These are phyloP conservation scores for Diaporthe sp. DNA, from an alignment of 2,329 filamentous ascomycete species.

Conservation along the genomic window DNA sequence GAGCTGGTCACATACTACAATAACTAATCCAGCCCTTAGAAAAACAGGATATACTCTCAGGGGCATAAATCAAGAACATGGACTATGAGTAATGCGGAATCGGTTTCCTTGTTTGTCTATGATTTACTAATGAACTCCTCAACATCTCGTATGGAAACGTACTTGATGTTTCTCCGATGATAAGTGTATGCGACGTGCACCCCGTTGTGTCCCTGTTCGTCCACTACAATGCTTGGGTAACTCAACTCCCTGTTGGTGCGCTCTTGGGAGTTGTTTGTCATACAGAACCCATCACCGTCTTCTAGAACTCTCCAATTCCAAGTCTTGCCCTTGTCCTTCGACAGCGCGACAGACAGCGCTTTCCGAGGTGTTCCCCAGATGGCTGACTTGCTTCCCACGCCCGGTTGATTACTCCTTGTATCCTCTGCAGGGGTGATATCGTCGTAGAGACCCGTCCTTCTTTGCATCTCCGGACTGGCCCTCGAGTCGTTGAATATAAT, in stretches of 20 bases:
- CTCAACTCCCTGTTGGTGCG: constrained; percentile 59
- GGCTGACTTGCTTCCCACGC: constrained; percentile 52
- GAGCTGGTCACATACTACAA: no score
- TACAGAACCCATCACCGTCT: constrained; percentile 60
- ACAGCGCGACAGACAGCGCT: constrained; percentile 52
- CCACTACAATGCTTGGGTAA: constrained; percentile 58
- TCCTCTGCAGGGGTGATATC: constrained; percentile 59
- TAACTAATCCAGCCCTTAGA: no score
- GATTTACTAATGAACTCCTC: constrained; percentile 43
- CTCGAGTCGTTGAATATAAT: constrained; percentile 59
- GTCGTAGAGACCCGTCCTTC: constrained; percentile 58
- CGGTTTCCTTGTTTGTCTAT: background rate
- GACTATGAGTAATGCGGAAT: no score
- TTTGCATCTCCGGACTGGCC: constrained; percentile 49
- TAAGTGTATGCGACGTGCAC: constrained; percentile 59
- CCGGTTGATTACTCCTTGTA: constrained; percentile 55
- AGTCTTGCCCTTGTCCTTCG: constrained; percentile 52
- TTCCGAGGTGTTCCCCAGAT: constrained; percentile 60
- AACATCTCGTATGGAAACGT: constrained; percentile 50
- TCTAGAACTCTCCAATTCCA: constrained; percentile 57
- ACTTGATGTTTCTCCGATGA: constrained; percentile 59
- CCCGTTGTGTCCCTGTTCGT: constrained; percentile 30
- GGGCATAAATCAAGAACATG: no score
- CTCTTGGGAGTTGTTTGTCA: constrained; percentile 59
- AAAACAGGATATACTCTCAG: no score